These are phyloP conservation scores for Rubroboletus pulcherrimus DNA, from an alignment of 768 basidiomycete species.

Conservation along the genomic window DNA sequence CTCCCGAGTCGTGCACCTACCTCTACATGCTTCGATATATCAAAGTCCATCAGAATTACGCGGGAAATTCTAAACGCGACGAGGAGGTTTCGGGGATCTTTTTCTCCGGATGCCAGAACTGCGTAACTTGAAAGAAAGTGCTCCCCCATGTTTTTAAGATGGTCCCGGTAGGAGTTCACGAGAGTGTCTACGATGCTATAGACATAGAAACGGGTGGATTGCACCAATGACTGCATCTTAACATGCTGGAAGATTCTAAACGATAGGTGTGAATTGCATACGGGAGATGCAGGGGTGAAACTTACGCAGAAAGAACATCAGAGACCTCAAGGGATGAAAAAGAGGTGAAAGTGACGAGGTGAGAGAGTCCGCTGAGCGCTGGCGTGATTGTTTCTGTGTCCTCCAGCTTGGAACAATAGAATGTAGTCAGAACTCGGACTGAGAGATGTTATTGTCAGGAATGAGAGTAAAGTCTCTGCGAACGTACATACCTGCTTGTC, in stretches of 20 bases:
- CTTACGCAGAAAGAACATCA: conserved; percentile 59
- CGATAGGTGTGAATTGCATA: not conserved
- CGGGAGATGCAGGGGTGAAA: not conserved
- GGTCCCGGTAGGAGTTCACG: conserved; percentile 34
- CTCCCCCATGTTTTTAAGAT: conserved; percentile 66
- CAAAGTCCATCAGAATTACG: conserved; percentile 87
- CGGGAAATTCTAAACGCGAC: conserved; percentile 84
- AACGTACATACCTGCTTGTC: conserved; percentile 67
- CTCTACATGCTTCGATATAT: conserved; percentile 70
- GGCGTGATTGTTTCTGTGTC: conserved; percentile 83
- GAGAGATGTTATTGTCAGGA: conserved; percentile 2
- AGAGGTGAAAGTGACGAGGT: conserved; percentile 57
- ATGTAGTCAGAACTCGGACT: conserved; percentile 81
- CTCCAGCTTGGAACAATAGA: conserved; percentile 83
- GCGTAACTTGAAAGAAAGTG: conserved; percentile 77
- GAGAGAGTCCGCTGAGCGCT: conserved; percentile 70
- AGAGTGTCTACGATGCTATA: conserved; percentile 79
- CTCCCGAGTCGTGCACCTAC: conserved; percentile 40
- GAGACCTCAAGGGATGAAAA: conserved; percentile 65
- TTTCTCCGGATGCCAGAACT: conserved; percentile 87
- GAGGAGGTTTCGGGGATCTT: conserved; percentile 92
- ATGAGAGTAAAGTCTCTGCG: not conserved
- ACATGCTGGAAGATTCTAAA: conserved; percentile 72
- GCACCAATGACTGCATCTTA: conserved; percentile 76
- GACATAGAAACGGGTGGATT: conserved; percentile 76